phyloP scores from a whole-genome alignment of 805 yeast genomes.

The Yamadazyma paraphyllophila region DNA sequence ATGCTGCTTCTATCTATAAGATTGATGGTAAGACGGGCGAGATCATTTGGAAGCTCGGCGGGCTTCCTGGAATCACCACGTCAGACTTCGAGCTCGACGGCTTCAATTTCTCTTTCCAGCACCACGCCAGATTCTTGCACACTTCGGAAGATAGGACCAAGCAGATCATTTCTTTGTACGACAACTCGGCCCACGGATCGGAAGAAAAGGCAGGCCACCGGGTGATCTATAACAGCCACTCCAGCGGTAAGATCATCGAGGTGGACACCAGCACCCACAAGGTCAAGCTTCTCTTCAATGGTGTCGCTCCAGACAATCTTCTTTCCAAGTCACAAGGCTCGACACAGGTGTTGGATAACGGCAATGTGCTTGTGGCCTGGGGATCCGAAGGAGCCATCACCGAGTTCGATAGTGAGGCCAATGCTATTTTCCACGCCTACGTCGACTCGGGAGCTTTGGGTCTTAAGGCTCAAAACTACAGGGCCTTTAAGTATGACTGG shows the following conservation, averaged over 20 bases:
- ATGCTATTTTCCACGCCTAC: conserved; percentile 30
- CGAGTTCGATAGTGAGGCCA: conserved; percentile 26
- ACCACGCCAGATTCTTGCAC: conserved; percentile 30
- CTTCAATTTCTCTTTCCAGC: conserved; percentile 34
- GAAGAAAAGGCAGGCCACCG: conserved; percentile 28
- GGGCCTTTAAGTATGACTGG: conserved; percentile 37
- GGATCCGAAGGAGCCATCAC: conserved; percentile 41
- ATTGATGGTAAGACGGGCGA: conserved; percentile 35
- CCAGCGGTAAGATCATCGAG: conserved; percentile 35
- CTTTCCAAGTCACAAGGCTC: conserved; percentile 32
- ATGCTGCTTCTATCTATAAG: conserved; percentile 33
- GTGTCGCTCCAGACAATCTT: conserved; percentile 21
- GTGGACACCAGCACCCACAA: conserved; percentile 25
- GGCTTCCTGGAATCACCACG: conserved; percentile 19
- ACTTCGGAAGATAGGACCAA: conserved; percentile 19
- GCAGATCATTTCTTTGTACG: conserved; percentile 34
- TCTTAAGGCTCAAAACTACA: conserved; percentile 27
- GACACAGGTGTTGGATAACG: conserved; percentile 29
- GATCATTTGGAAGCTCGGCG: conserved; percentile 34
- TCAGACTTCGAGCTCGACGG: conserved; percentile 17
- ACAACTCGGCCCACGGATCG: conserved; percentile 37
- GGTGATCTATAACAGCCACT: conserved; percentile 19
- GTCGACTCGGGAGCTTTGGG: conserved; percentile 29
- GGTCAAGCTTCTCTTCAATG: conserved; percentile 25
- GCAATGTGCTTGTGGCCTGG: conserved; percentile 36